Conservation (phyloP, 2,329 filamentous ascomycete genomes). For the Bipolaris victoriae region DNA sequence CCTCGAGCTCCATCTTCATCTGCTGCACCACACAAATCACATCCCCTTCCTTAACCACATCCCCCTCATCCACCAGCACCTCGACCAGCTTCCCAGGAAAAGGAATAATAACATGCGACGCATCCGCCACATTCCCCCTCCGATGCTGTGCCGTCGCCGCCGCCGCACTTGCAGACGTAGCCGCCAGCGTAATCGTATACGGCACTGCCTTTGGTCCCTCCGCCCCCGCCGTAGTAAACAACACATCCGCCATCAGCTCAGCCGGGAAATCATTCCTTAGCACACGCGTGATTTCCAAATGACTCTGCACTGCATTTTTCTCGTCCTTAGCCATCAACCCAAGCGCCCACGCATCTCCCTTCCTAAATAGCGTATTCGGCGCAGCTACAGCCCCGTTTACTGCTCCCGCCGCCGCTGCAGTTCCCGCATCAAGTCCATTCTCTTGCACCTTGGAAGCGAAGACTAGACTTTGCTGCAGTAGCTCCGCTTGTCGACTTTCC, state of each 20-base stretch:
- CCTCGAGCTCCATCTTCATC: conserved; percentile 74
- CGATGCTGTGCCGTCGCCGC: conserved; percentile 53
- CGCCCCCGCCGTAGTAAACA: conserved; percentile 58
- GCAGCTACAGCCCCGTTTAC: conserved; percentile 9
- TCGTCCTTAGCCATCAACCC: too few species aligned
- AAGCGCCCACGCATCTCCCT: conserved; percentile 65
- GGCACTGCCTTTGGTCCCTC: conserved; percentile 39
- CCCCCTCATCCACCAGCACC: conserved; percentile 61
- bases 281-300: conserved; percentile 61
- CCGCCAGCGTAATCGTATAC: conserved; percentile 56
- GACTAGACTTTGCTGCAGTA: conserved; percentile 43
- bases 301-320: conserved; percentile 25
- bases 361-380: conserved; percentile 59
- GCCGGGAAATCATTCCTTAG: conserved; percentile 66
- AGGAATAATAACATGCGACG: conserved; percentile 61
- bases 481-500: conserved; percentile 54
- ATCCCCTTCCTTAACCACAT: conserved; percentile 61
- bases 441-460: neutral
- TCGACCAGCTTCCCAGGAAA: conserved; percentile 67
- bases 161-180: conserved; percentile 52
- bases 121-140: conserved; percentile 58
- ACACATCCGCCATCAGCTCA: conserved; percentile 60
- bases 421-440: neutral
- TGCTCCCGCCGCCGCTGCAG: conserved; percentile 1
- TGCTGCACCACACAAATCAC: conserved; percentile 66